Evolutionary conservation across 1,139 yeast genomes (phyloP).

Genomic region (Scheffersomyces illinoinensis): DNA sequence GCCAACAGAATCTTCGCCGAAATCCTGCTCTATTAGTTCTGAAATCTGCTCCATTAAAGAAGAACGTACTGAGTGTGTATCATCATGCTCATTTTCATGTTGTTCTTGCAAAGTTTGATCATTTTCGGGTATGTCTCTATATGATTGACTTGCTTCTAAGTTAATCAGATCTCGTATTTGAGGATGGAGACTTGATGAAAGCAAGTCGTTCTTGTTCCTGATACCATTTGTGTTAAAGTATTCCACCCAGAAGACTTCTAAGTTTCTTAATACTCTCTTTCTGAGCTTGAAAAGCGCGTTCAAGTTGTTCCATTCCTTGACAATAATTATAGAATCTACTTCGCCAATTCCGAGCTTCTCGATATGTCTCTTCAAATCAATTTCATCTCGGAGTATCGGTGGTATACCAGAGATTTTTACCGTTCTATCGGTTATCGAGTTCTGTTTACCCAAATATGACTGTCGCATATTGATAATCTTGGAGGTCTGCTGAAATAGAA

Average conservation of each 20-base stretch:
- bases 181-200: conserved; percentile 28
- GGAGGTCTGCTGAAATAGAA: conserved; percentile 67
- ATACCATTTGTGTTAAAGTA: conserved; percentile 52
- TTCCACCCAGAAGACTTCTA: conserved; percentile 78
- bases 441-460: conserved; percentile 79
- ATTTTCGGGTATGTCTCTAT: conserved; percentile 7
- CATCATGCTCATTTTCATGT: background rate
- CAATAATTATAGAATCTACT: conserved; percentile 73
- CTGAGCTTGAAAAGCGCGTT: conserved; percentile 67
- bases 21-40: background rate
- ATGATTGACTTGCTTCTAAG: conserved; percentile 18
- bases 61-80: background rate
- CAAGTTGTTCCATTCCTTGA: conserved; percentile 80
- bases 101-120: conserved; percentile 18
- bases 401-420: conserved; percentile 92
- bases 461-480: conserved; percentile 78
- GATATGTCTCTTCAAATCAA: conserved; percentile 67
- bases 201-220: conserved; percentile 29
- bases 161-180: conserved; percentile 30
- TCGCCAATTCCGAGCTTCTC: conserved; percentile 78
- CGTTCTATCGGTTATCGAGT: conserved; percentile 90
- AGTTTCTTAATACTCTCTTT: conserved; percentile 47
- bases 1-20: conserved; percentile 15
- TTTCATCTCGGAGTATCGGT: conserved; percentile 69
- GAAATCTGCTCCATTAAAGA: background rate